Base-by-base conservation (phyloP, 768 basidiomycete genomes). In the Tephrocybe sp. region DNA sequence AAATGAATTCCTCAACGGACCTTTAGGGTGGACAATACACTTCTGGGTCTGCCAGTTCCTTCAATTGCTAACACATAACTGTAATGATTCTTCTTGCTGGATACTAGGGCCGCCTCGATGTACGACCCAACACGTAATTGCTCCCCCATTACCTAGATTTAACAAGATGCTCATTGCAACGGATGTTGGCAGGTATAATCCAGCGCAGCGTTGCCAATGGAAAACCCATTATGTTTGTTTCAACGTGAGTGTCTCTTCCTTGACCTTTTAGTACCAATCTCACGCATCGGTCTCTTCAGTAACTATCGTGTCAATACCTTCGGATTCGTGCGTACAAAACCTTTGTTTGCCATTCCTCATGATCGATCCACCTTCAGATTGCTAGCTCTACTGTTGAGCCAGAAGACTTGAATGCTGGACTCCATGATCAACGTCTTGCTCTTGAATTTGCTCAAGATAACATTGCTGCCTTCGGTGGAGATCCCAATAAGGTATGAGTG, bases 391-490 rank as follows among this genome's bases (percentile, higher is more conserved):
- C 69, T 46, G 70, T 80, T 5, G 64, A 69, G 1, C 64, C 77
- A 0, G 60, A 76, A 53, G 78, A 83, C 54, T 66, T 83, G 22
- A 85, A 86, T 54, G 73, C 74, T 2, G 85, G 85, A 12, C 65
- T 87, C 13, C 69, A 68, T 31, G 87, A 89, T 61, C 84, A 87
- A 63, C 68, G 73, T 1, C 68, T 72, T 26, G 83, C 84, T 0
- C 64, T 90, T 0, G 56, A 68, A 13, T 89, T 85, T 63, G 66
- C 87, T 1, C 77, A 85, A 53, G 69, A 82, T n/a, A 84, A 89
- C 57, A 80, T 87, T 14, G 75, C 69, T 3, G 73, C 74, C 2
- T 88, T 88, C 58, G 84, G 84, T 11, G 85, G 85, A 1, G 79
- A 85, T 63, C 77, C 78, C 12, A 55, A 65, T 11, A 85, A 83